Conservation (phyloP, 257 asterid genomes). For the Agastache rugosa region DNA sequence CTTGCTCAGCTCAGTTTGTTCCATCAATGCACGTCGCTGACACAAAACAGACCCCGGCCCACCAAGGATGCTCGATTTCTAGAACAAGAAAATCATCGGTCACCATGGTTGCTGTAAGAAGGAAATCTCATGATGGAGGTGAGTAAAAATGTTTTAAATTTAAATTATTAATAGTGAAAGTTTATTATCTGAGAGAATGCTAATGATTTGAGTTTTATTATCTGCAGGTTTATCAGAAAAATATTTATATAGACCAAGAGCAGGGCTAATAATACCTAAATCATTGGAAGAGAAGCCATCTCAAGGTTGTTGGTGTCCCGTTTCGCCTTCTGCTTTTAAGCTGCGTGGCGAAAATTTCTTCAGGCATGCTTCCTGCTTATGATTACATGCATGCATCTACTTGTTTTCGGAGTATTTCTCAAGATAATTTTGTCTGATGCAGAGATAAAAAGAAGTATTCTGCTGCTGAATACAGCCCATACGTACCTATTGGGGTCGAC, state of each 20-base stretch:
- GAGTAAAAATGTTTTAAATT: constrained; percentile 31
- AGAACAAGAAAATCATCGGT: constrained; percentile 39
- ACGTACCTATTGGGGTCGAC: constrained; percentile 76
- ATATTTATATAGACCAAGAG: constrained; percentile 54
- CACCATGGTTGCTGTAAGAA: constrained; percentile 37
- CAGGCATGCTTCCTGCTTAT: constrained; percentile 54
- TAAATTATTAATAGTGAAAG: neutral
- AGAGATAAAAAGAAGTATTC: constrained; percentile 82
- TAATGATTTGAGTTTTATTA: constrained; percentile 1
- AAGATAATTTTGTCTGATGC: constrained; percentile 30
- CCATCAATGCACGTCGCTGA: constrained; percentile 22
- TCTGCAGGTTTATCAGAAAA: constrained; percentile 54
- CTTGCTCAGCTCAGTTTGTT: constrained; percentile 18
- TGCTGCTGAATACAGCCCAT: constrained; percentile 74
- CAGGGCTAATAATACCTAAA: constrained; percentile 58
- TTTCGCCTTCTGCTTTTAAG: constrained; percentile 73
- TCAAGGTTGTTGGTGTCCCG: constrained; percentile 67
- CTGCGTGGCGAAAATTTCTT: constrained; percentile 76
- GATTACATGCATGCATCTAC: neutral
- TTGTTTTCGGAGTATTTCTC: neutral
- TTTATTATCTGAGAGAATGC: neutral
- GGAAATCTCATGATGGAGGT: constrained; percentile 44
- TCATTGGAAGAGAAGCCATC: constrained; percentile 50
- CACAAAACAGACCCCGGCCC: constrained; percentile 27
- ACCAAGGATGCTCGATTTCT: constrained; percentile 35